Evolutionary conservation across 139 green algal genomes (phyloP), one percentile per base, ranked within the genome.

Genomic region (Raphidocelis subcapitata): DNA sequence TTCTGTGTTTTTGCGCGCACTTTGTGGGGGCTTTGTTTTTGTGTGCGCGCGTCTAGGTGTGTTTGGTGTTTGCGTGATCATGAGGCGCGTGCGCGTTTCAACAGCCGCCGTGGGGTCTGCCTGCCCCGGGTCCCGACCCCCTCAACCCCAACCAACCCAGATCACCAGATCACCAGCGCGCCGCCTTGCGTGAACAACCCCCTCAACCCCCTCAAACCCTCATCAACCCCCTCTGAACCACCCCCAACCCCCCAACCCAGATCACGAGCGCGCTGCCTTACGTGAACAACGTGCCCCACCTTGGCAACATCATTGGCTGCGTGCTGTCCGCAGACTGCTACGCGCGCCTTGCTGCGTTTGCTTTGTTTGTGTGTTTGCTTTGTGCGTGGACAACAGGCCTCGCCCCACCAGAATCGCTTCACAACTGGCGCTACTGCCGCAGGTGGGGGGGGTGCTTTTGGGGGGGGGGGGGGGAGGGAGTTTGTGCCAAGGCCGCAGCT

Each of bases 131-230:
- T 4, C n/a, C 16, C n/a, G 3, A n/a, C 28, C 16, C 26, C 41
- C 12, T 4, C 26, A 14, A 3, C 65, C 2, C 21, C 8, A 36
- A 20, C 20, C 52, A 12, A 56, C 3, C 15, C 29, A 57, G n/a
- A 49, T 26, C 36, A 31, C 26, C 80, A 86, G 64, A 94, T 99
- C 81, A 99, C 95, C 3, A 93, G 80, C 36, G 95, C 95, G 4
- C 87, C 98, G 75, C 95, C 95, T 1, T 99, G 98, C 72, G 95
- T 99, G n/a, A 99, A 99, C 86, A 99, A 99, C 79, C 93, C 98
- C 65, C 95, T 95, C 0, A 95, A 99, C 76, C 86, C 98, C 60
- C 95, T 95, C 62, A 99, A 99, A 4, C 24, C 54, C 33, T 29
- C n/a, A 15, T 37, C 3, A 16, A 5, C 37, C 8, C 16, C n/a